phyloP scores from a whole-genome alignment of 2,329 filamentous ascomycete genomes.

The Cladosporium halotolerans region DNA sequence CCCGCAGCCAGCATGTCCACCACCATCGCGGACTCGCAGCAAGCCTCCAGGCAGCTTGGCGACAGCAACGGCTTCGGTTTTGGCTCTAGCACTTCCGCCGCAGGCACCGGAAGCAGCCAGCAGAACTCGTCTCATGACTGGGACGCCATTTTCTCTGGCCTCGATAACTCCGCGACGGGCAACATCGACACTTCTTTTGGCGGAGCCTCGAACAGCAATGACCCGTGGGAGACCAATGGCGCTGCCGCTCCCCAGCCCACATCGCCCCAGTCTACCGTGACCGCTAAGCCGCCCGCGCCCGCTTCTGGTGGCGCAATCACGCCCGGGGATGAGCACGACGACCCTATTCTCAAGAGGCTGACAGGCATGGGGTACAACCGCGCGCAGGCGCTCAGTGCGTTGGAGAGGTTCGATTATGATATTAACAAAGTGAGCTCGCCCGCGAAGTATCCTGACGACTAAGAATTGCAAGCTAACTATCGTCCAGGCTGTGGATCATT shows the following conservation, averaged over 20 bases:
- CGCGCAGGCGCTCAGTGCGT: constrained; percentile 64
- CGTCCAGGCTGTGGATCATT: constrained; percentile 18
- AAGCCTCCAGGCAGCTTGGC: constrained; percentile 29
- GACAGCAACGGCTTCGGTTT: constrained; percentile 25
- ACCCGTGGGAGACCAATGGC: constrained; percentile 23
- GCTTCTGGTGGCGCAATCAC: constrained; percentile 44
- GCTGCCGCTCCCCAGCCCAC: constrained; percentile 16
- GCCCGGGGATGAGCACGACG: constrained; percentile 73
- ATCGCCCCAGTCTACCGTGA: constrained; percentile 9
- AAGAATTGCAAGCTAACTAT: background rate
- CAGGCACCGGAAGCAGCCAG: constrained; percentile 22
- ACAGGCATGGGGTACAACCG: constrained; percentile 84
- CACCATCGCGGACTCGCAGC: constrained; percentile 37
- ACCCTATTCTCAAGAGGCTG: constrained; percentile 82
- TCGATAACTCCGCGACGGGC: constrained; percentile 49
- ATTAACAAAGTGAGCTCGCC: constrained; percentile 70
- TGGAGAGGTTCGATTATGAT: constrained; percentile 96
- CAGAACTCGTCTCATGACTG: constrained; percentile 65
- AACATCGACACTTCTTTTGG: constrained; percentile 23
- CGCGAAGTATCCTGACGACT: background rate
- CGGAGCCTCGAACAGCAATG: constrained; percentile 12
- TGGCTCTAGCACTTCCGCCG: constrained; percentile 11
- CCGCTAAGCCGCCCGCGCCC: constrained; percentile 6
- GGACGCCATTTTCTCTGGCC: constrained; percentile 85
- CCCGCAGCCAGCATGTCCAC: constrained; percentile 44